Conservation (phyloP, 495 filamentous ascomycete genomes). For the Penicillium crystallinum region DNA sequence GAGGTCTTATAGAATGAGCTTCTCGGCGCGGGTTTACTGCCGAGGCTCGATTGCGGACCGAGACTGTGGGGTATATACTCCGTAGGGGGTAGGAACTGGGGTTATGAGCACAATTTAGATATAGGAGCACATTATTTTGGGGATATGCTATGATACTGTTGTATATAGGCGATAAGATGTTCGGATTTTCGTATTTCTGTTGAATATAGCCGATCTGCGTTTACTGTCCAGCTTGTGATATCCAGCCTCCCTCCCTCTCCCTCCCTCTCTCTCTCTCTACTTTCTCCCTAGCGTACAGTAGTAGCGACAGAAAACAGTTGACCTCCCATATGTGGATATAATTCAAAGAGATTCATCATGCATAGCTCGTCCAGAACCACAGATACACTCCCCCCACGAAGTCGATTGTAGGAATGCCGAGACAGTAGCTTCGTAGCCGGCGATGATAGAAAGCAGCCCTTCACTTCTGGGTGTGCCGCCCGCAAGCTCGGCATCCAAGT, state of each 20-base stretch:
- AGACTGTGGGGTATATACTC: slow-evolving; percentile 17
- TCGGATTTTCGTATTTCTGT: not conserved
- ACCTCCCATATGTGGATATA: slow-evolving; percentile 4
- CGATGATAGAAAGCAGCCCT: slow-evolving; percentile 31
- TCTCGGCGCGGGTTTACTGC: slow-evolving; percentile 18
- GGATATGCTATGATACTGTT: too few relatives aligned
- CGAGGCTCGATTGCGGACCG: slow-evolving; percentile 28
- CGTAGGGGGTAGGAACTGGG: not conserved
- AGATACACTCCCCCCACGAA: slow-evolving; percentile 30
- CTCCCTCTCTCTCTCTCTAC: not conserved
- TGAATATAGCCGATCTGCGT: slow-evolving; percentile 12
- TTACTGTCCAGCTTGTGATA: slow-evolving; percentile 14
- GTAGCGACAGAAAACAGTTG: slow-evolving; percentile 4
- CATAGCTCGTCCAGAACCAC: slow-evolving; percentile 11
- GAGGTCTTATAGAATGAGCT: slow-evolving; percentile 17
- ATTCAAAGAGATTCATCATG: slow-evolving; percentile 8
- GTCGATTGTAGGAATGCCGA: slow-evolving; percentile 30
- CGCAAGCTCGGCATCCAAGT: slow-evolving; percentile 7
- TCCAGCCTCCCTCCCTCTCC: not conserved
- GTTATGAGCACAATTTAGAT: not conserved
- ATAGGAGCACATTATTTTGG: not conserved
- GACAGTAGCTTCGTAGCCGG: slow-evolving; percentile 32
- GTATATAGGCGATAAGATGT: slow-evolving; percentile 12
- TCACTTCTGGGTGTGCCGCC: slow-evolving; percentile 8
- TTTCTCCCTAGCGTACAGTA: not conserved